A percentile compares a stretch with the other conserved stretches of the same genome.
Conservation (phyloP, 2,329 filamentous ascomycete species). For the Fusarium clavum region DNA sequence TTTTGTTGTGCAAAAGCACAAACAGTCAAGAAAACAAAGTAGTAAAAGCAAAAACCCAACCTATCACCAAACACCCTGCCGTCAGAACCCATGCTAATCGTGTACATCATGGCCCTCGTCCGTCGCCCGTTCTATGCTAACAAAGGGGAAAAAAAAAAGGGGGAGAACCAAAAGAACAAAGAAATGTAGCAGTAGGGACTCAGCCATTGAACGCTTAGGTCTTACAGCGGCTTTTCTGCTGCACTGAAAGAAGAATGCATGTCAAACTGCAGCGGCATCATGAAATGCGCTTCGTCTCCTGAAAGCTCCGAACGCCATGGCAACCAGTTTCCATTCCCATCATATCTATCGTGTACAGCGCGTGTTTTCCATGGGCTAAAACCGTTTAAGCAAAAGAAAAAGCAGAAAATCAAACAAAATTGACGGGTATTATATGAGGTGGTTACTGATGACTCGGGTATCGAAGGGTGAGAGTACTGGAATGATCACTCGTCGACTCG, state of each 20-base stretch:
- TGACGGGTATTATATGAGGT: not conserved
- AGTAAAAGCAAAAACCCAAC: constrained; percentile 10
- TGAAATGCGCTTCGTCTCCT: constrained; percentile 8
- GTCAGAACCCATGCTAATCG: constrained; percentile 38
- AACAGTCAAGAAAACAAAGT: not conserved
- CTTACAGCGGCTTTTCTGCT: constrained; percentile 12
- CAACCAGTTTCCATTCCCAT: constrained; percentile 10
- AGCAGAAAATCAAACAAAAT: not conserved
- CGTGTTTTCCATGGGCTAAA: constrained; percentile 24
- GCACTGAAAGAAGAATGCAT: not conserved
- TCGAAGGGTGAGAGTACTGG: not conserved
- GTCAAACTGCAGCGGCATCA: constrained; percentile 1
- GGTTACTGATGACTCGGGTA: not conserved
- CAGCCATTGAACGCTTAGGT: constrained; percentile 5
- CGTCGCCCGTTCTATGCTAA: constrained; percentile 25
- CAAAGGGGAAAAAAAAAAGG: not conserved
- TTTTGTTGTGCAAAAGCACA: constrained; percentile 1
- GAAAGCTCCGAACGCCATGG: constrained; percentile 36
- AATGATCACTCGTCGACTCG: not conserved
- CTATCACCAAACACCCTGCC: constrained; percentile 25
- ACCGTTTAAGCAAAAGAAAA: constrained; percentile 14
- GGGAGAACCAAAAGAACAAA: not conserved
- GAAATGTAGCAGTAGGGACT: not conserved
- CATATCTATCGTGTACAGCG: constrained; percentile 38
- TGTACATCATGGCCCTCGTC: constrained; percentile 37